A percentile compares a stretch with the other conserved stretches of the same genome.
Evolutionary conservation across 1,139 yeast species (phyloP).

Genomic region (Saccharomyces hybrid): DNA sequence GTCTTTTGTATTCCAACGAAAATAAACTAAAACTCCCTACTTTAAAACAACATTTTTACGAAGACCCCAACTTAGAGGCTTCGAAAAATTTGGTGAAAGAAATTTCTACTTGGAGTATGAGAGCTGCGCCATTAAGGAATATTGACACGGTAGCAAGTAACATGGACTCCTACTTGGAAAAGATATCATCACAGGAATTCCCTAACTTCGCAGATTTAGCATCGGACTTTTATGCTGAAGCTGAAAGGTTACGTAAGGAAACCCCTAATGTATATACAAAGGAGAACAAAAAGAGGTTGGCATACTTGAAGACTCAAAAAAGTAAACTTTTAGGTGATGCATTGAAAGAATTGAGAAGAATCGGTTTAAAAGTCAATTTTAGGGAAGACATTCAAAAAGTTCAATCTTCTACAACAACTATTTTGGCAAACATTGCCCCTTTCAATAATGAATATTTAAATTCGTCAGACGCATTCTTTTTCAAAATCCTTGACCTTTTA

Average conservation of each 20-base stretch:
- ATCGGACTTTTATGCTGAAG: conserved; percentile 45
- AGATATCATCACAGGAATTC: conserved; percentile 33
- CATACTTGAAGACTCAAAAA: conserved; percentile 74
- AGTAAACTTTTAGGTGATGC: conserved; percentile 70
- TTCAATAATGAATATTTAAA: conserved; percentile 38
- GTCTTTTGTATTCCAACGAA: conserved; percentile 35
- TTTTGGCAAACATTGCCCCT: conserved; percentile 50
- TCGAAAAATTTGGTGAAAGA: conserved; percentile 16
- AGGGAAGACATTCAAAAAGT: conserved; percentile 56
- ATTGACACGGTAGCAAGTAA: conserved; percentile 45
- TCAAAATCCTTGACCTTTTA: conserved; percentile 64
- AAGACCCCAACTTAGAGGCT: conserved; percentile 11
- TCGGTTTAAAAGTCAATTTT: conserved; percentile 65
- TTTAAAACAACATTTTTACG: conserved; percentile 1
- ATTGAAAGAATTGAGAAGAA: conserved; percentile 59
- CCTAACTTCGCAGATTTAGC: conserved; percentile 46
- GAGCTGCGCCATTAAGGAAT: conserved; percentile 52
- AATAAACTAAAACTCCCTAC: conserved; percentile 3
- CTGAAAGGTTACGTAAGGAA: conserved; percentile 58
- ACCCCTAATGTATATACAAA: conserved; percentile 70
- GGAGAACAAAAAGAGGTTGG: conserved; percentile 64
- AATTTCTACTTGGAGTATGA: conserved; percentile 42
- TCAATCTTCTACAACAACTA: conserved; percentile 55
- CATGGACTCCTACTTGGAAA: conserved; percentile 43
- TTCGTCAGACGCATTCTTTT: conserved; percentile 55